These are phyloP conservation scores for Boletus patriciae DNA, from an alignment of 768 basidiomycete species.

Conservation along the genomic window DNA sequence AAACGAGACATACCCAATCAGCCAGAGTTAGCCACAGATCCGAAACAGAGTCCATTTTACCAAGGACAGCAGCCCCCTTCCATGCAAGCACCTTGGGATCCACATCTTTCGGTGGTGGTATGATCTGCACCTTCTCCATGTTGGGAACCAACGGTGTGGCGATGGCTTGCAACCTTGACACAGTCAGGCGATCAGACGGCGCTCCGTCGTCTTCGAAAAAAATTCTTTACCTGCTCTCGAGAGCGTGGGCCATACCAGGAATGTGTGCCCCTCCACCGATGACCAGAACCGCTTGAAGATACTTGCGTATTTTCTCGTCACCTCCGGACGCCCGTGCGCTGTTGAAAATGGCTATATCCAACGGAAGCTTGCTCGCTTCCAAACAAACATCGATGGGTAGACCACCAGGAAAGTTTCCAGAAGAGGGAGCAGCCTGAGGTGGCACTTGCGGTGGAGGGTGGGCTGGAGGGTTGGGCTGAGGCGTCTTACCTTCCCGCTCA, in stretches of 20 bases:
- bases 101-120: conserved; percentile 92
- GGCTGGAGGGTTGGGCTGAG: conserved; percentile 27
- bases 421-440: conserved; percentile 23
- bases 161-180: conserved; percentile 66
- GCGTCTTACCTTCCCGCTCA: conserved; percentile 42
- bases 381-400: conserved; percentile 73
- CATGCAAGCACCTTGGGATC: conserved; percentile 89
- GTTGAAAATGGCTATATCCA: conserved; percentile 93
- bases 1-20: conserved; percentile 72
- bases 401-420: conserved; percentile 39
- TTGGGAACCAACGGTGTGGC: conserved; percentile 78
- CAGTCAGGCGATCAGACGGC: conserved; percentile 5
- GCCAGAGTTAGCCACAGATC: conserved; percentile 86
- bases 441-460: conserved; percentile 18
- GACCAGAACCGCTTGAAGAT: conserved; percentile 83
- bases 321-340: conserved; percentile 84
- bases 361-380: conserved; percentile 86
- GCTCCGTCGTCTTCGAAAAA: neutral
- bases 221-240: conserved; percentile 75
- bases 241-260: conserved; percentile 79
- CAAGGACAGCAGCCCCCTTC: conserved; percentile 93
- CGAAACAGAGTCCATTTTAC: conserved; percentile 84
- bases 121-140: conserved; percentile 88
- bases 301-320: conserved; percentile 87
- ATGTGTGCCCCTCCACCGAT: conserved; percentile 82